These are phyloP conservation scores for Trichoderma cornu-damae DNA, from an alignment of 2,329 filamentous ascomycete species.

Conservation along the genomic window DNA sequence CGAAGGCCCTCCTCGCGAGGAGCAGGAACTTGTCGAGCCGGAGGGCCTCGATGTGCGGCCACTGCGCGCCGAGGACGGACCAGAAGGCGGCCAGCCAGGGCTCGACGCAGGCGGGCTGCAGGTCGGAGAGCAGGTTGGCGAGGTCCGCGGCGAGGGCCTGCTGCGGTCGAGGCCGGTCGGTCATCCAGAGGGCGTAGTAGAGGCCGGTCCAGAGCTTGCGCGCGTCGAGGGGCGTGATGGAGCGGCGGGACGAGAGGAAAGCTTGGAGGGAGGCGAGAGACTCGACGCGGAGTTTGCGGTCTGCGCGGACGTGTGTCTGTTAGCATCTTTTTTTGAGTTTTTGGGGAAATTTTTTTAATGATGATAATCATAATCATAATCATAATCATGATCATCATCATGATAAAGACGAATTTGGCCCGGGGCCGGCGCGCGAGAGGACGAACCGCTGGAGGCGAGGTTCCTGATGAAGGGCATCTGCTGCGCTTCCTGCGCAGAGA, in stretches of 20 bases:
- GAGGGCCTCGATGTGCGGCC: constrained; percentile 68
- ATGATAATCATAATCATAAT: no score
- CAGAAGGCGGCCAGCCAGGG: constrained; percentile 62
- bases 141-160: constrained; percentile 77
- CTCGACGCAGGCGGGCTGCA: constrained; percentile 44
- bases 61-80: constrained; percentile 64
- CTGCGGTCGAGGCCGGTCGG: constrained; percentile 81
- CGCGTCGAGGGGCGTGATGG: constrained; percentile 63
- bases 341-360: background rate
- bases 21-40: constrained; percentile 91
- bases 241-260: constrained; percentile 62
- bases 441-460: constrained; percentile 75
- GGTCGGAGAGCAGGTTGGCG: constrained; percentile 56
- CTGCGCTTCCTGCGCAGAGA: constrained; percentile 37
- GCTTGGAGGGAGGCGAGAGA: constrained; percentile 71
- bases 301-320: constrained; percentile 39
- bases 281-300: constrained; percentile 70
- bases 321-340: background rate
- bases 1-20: constrained; percentile 72
- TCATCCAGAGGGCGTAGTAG: constrained; percentile 92
- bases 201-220: constrained; percentile 93
- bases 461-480: constrained; percentile 73
- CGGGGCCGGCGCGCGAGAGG: background rate
- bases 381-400: no score
- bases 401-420: no score